Base-by-base conservation (phyloP, 805 yeast genomes). In the Saccharomycopsis fermentans region DNA sequence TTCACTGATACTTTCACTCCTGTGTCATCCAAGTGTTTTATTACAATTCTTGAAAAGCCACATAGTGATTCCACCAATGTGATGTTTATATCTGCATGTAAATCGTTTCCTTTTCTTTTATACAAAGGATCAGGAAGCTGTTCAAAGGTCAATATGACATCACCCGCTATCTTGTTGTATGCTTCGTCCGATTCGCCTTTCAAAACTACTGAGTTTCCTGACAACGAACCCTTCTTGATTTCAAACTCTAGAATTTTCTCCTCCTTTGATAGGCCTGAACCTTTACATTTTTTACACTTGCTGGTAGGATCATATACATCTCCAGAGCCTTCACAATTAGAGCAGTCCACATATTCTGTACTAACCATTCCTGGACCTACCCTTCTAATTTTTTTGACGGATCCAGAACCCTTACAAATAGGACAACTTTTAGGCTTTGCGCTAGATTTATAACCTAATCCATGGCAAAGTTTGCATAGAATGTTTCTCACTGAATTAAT, bases 1-100 rank as follows among this genome's bases (percentile, higher is more conserved):
- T 91, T 90, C 0, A 85, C 79, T 0, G 81, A 73, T 14, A 91
- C 68, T 56, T 78, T 78, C 14, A 90, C 70, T 39, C 82, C 80
- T 62, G 97, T 81, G 17, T 86, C 91, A 70, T 94, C 98, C 58
- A 91, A 76, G 63, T 89, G 94, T 63, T 80, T 80, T 9, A 86
- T 72, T 1, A 90, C 74, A 55, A 80, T 78, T 29, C 83, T 74
- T 37, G 79, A 73, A 65, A 91, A 86, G 1, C 98, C 98, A 60
- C 89, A 80, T n/a, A 92, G 74, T 0, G 97, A 84, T 63, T 92
- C 98, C 14, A 81, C 81, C 55, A 92, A 73, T 1, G 95, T 76
- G 43, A 92, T 80, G 6, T 73, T 74, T 43, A 83, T 71, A 32
- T 76, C 73, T 2, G 88, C 77, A 63, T 80, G 81, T 55, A 94